These are phyloP conservation scores for Fusarium tupiense DNA, from an alignment of 2,329 filamentous ascomycete genomes.

Conservation along the genomic window DNA sequence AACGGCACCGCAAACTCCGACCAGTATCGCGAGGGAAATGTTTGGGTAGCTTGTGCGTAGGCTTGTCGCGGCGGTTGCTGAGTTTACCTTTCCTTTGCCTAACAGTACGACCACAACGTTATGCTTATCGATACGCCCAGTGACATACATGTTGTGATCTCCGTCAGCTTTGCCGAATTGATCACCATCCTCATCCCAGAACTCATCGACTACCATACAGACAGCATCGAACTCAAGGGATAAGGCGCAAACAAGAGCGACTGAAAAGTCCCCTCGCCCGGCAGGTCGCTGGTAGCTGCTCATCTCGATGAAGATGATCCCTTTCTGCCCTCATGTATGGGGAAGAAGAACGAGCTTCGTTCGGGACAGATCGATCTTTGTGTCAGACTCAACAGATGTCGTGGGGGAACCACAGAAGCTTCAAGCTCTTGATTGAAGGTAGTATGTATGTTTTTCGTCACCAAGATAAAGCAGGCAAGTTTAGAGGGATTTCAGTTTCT, in stretches of 20 bases:
- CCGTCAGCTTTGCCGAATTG: neutral
- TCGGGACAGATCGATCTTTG: rapidly evolving
- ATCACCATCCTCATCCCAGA: neutral
- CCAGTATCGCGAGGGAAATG: neutral
- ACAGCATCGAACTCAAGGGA: neutral
- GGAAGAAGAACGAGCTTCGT: rapidly evolving
- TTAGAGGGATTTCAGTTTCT: too few relatives aligned
- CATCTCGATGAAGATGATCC: neutral
- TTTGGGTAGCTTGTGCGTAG: neutral
- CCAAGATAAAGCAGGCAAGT: neutral
- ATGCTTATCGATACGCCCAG: neutral
- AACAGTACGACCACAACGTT: neutral
- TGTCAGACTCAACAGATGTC: too few relatives aligned
- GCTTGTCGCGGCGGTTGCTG: neutral
- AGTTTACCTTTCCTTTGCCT: neutral
- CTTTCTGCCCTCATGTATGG: rapidly evolving
- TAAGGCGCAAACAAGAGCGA: neutral
- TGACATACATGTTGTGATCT: neutral
- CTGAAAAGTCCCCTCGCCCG: neutral
- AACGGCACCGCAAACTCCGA: neutral
- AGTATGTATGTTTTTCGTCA: neutral
- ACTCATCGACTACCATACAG: neutral
- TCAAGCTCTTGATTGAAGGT: neutral
- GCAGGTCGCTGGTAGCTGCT: neutral
- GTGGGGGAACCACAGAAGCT: neutral